Conservation (phyloP, 148 eudicot genomes). For the Persicaria tinctoria region DNA sequence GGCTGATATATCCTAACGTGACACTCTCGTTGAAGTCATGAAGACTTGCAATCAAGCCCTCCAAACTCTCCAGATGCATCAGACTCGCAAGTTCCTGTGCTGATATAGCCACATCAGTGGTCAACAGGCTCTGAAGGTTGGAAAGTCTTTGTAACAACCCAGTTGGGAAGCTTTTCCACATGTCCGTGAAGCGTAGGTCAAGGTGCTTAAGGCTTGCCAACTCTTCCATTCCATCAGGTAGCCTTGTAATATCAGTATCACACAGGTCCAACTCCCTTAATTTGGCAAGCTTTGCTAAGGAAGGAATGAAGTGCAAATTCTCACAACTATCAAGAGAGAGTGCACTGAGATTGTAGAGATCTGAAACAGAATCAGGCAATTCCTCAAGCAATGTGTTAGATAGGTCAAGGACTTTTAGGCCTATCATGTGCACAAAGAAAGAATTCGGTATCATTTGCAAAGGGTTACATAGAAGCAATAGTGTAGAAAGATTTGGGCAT, state of each 20-base stretch:
- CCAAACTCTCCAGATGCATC: background rate
- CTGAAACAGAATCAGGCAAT: constrained; percentile 17
- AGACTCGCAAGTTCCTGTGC: background rate
- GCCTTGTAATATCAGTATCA: constrained; percentile 4
- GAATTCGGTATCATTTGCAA: constrained; percentile 11
- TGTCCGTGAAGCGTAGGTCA: constrained; percentile 5
- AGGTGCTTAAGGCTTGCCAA: background rate
- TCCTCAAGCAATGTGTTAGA: constrained; percentile 12
- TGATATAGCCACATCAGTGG: constrained; percentile 2
- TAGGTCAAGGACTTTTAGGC: constrained; percentile 13
- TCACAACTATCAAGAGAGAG: constrained; percentile 4
- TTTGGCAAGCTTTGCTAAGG: constrained; percentile 15
- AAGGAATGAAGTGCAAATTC: background rate
- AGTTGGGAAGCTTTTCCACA: background rate
- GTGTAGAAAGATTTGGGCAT: constrained; percentile 18
- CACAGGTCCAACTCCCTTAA: constrained; percentile 14
- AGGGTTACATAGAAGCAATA: constrained; percentile 14
- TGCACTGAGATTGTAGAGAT: constrained; percentile 17
- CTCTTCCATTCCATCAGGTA: constrained; percentile 4
- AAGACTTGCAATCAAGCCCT: constrained; percentile 2
- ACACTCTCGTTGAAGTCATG: background rate
- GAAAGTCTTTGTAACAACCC: background rate
- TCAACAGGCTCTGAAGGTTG: constrained; percentile 6
- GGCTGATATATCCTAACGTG: background rate
- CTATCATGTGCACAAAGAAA: constrained; percentile 14